Evolutionary conservation across 306 rosid genomes (phyloP).

Genomic region (Trichosanthes cucumerina): DNA sequence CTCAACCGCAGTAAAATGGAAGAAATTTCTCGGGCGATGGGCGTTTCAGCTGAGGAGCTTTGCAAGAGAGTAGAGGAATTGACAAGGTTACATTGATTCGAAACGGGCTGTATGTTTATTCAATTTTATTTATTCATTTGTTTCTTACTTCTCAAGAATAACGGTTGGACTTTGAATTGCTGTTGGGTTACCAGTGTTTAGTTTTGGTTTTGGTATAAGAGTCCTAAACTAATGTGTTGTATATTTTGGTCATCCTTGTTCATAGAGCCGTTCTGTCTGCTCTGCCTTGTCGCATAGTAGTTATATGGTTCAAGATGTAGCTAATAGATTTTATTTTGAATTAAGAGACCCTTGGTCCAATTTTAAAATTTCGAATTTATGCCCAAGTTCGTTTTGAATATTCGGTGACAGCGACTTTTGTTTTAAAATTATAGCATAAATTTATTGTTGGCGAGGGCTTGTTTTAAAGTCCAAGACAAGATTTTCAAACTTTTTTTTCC

Average conservation of each 20-base stretch:
- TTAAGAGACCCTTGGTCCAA: neutral
- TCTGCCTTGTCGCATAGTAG: neutral
- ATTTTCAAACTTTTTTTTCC: too few relatives aligned
- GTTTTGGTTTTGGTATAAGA: neutral
- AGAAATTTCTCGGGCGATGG: conserved; percentile 62
- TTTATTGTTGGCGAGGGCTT: too few relatives aligned
- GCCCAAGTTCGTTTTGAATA: neutral
- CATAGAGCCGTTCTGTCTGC: neutral
- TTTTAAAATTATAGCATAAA: too few relatives aligned
- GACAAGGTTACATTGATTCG: conserved; percentile 75
- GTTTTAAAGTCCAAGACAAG: too few relatives aligned
- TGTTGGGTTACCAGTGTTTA: neutral
- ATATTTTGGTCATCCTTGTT: conserved; percentile 1
- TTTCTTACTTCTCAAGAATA: neutral
- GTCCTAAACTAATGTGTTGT: neutral
- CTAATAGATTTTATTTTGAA: neutral
- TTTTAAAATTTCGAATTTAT: neutral
- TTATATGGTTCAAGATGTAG: neutral
- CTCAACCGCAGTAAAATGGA: conserved; percentile 82
- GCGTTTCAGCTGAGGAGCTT: conserved; percentile 82
- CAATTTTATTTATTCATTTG: conserved; percentile 4
- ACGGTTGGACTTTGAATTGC: neutral
- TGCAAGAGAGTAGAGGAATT: conserved; percentile 92
- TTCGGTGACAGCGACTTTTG: neutral
- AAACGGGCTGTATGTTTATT: neutral